Conservation (phyloP, 441 rosid species). For the Populus hybrid region DNA sequence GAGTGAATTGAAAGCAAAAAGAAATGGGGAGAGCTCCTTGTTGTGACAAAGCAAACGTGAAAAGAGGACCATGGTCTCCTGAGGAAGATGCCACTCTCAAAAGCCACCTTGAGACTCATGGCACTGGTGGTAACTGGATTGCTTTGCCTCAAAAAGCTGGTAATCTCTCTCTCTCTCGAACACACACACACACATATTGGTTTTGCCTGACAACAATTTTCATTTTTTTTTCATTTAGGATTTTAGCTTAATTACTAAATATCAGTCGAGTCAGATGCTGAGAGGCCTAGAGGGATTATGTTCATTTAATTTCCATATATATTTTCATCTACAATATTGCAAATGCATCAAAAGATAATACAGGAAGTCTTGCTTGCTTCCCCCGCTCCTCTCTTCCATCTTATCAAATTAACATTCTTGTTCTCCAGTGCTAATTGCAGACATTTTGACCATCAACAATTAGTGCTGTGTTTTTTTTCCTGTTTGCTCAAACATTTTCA, state of each 20-base stretch:
- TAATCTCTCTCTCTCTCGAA: slow-evolving; percentile 8
- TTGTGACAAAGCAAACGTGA: slow-evolving; percentile 58
- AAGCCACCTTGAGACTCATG: slow-evolving; percentile 37
- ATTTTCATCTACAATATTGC: too few species aligned
- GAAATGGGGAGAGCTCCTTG: slow-evolving; percentile 67
- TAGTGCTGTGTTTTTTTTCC: neutral
- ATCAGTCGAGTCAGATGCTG: too few species aligned
- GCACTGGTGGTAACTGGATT: slow-evolving; percentile 57
- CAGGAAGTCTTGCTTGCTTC: too few species aligned
- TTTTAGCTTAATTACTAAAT: too few species aligned
- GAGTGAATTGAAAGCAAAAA: neutral
- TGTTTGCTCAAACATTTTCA: neutral
- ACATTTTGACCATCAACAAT: neutral
- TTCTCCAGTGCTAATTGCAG: too few species aligned
- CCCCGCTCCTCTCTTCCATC: too few species aligned
- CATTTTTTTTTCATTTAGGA: neutral
- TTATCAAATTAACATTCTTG: too few species aligned
- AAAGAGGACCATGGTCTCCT: slow-evolving; percentile 67
- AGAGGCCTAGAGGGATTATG: too few species aligned
- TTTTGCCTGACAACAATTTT: neutral
- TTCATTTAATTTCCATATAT: too few species aligned
- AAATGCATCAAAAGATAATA: too few species aligned
- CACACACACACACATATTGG: neutral
- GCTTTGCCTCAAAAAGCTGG: slow-evolving; percentile 62
- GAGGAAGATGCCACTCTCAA: slow-evolving; percentile 60